These are phyloP conservation scores for Balansia obtecta DNA, from an alignment of 2,329 filamentous ascomycete genomes.

Conservation along the genomic window DNA sequence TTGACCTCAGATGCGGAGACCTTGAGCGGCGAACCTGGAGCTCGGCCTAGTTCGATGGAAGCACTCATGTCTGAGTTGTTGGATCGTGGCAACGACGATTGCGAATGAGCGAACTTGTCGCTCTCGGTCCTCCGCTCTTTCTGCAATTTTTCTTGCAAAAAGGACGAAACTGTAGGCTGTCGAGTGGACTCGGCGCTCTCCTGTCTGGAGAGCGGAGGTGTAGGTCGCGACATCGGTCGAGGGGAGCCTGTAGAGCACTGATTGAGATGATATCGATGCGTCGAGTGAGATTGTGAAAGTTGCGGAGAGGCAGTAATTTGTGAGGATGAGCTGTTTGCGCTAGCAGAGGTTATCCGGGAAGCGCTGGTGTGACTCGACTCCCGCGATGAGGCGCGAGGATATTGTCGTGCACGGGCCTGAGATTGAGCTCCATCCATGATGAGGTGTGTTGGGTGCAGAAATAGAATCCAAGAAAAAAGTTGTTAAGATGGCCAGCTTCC, in stretches of 20 bases:
- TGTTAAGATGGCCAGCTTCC: neutral
- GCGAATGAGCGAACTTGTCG: conserved; percentile 24
- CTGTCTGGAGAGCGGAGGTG: conserved; percentile 30
- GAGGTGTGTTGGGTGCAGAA: neutral
- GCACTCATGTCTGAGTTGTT: conserved; percentile 26
- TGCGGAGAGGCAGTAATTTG: conserved; percentile 25
- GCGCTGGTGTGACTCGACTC: conserved; percentile 32
- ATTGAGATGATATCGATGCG: conserved; percentile 28
- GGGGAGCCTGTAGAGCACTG: conserved; percentile 22
- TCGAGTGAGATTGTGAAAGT: conserved; percentile 20
- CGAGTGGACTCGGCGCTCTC: conserved; percentile 27
- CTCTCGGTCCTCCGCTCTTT: conserved; percentile 37
- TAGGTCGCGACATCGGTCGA: conserved; percentile 25
- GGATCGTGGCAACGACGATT: conserved; percentile 19
- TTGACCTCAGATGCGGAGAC: conserved; percentile 20
- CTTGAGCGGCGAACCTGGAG: conserved; percentile 28
- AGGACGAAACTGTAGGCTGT: conserved; percentile 32
- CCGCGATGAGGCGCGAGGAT: conserved; percentile 32
- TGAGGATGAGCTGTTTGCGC: conserved; percentile 29
- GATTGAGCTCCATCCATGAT: conserved; percentile 19
- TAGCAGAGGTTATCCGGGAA: conserved; percentile 27
- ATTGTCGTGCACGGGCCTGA: conserved; percentile 15
- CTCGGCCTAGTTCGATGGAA: conserved; percentile 25
- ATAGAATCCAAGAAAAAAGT: neutral
- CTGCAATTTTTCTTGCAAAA: conserved; percentile 43